phyloP scores from a whole-genome alignment of 2,329 filamentous ascomycete genomes.

The Penicillium sp. region DNA sequence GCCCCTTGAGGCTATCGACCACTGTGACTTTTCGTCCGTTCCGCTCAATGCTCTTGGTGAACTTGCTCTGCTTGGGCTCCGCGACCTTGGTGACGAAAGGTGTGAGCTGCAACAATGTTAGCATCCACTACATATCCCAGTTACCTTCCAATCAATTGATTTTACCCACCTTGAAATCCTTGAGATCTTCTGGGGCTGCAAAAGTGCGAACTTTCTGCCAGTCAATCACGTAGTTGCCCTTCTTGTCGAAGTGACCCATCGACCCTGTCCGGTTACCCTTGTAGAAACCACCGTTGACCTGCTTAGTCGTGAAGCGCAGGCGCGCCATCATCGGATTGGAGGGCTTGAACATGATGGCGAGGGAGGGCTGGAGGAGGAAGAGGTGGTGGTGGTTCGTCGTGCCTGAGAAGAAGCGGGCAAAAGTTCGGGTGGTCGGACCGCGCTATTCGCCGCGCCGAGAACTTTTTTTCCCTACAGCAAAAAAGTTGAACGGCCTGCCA shows the following conservation, averaged over 20 bases:
- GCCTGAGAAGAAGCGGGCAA: slow-evolving; percentile 14
- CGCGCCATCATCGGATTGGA: slow-evolving; percentile 63
- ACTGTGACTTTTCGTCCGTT: slow-evolving; percentile 30
- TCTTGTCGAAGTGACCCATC: slow-evolving; percentile 77
- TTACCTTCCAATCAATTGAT: not conserved
- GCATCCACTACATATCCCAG: not conserved
- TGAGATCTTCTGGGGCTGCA: slow-evolving; percentile 72
- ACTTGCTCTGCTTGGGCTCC: slow-evolving; percentile 26
- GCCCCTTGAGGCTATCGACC: slow-evolving; percentile 37
- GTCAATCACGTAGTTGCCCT: slow-evolving; percentile 71
- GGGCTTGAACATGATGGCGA: slow-evolving; percentile 47
- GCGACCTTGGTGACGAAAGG: slow-evolving; percentile 52
- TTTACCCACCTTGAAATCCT: slow-evolving; percentile 69
- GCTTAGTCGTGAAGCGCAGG: slow-evolving; percentile 89
- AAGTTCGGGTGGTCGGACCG: slow-evolving; percentile 31
- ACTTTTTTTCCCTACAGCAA: slow-evolving; percentile 37
- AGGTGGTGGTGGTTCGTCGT: slow-evolving; percentile 23
- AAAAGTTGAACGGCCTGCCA: slow-evolving; percentile 30
- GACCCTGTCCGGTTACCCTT: slow-evolving; percentile 90
- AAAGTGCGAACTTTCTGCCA: slow-evolving; percentile 90
- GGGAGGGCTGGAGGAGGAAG: slow-evolving; percentile 18
- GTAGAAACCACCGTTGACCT: slow-evolving; percentile 92
- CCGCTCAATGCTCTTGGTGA: slow-evolving; percentile 36
- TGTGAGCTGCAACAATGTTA: slow-evolving; percentile 40
- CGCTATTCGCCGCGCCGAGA: slow-evolving; percentile 40